Conservation (phyloP, 2,329 filamentous ascomycete genomes). For the Hysterium pulicare region DNA sequence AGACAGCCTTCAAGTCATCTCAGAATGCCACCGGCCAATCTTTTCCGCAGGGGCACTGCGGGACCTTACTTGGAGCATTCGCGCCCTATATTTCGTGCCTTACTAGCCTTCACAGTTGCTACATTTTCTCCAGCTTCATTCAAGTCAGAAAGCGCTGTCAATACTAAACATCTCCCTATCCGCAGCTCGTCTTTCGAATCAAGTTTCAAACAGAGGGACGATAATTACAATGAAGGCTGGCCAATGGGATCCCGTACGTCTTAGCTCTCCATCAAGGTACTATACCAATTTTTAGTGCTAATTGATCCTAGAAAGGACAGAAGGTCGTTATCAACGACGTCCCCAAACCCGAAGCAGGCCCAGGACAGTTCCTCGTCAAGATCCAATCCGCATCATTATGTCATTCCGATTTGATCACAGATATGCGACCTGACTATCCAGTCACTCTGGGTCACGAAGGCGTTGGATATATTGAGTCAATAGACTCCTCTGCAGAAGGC, state of each 20-base stretch:
- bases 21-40: not conserved
- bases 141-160: too few relatives aligned
- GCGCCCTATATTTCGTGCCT: too few relatives aligned
- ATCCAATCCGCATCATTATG: slow-evolving; percentile 31
- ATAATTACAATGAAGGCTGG: slow-evolving; percentile 25
- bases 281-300: too few relatives aligned
- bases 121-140: too few relatives aligned
- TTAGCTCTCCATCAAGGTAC: slow-evolving; percentile 2
- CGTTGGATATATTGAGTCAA: slow-evolving; percentile 41
- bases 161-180: too few relatives aligned
- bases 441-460: slow-evolving; percentile 47
- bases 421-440: slow-evolving; percentile 22
- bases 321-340: slow-evolving; percentile 31
- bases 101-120: too few relatives aligned
- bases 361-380: slow-evolving; percentile 28
- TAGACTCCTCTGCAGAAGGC: slow-evolving; percentile 29
- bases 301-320: slow-evolving; percentile 15
- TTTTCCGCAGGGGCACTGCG: not conserved
- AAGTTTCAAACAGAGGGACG: slow-evolving; percentile 1
- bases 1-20: too few relatives aligned
- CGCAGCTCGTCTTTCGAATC: too few relatives aligned
- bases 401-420: slow-evolving; percentile 26
- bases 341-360: slow-evolving; percentile 17
- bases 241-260: slow-evolving; percentile 26
- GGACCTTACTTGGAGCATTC: not conserved